Evolutionary conservation across 352 stramenopile genomes (phyloP), one percentile per base, ranked within the genome.

Genomic region (Phytophthora crassamura): DNA sequence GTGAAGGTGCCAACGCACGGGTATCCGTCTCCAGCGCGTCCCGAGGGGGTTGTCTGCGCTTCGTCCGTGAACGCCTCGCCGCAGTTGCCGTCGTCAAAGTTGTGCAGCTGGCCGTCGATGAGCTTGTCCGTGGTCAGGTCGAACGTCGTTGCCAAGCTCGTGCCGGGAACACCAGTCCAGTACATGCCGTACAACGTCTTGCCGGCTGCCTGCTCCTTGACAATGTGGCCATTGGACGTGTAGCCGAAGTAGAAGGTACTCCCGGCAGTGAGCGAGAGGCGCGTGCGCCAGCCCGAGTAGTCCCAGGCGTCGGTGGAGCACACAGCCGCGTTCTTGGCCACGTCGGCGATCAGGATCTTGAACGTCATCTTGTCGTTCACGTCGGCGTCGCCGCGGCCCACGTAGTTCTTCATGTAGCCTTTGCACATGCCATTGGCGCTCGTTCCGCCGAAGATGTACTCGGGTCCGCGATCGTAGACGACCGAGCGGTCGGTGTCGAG

Each of bases 21-120:
- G 46, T 80, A 83, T 46, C 78, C 72, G 40, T 88, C 72, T 39
- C 78, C 78, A 36, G 80, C 74, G 30, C 78, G 72, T 30, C 74
- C 76, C 8, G 69, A 77, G 28, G 58, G 67, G 34, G 86, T 74
- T 8, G 52, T 78, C 8, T 75, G 69, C 0, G 73, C 67, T 58
- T 74, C 56, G 11, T 89, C 74, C 3, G 55, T 73, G 51, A 58
- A 87, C 20, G 69, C 72, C 50, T 86, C 70, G 18, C 80, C 82
- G 25, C 80, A 90, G 47, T 88, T 89, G 5, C 75, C 75, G 41
- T 90, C 82, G 52, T 91, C 80, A 55, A 88, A 89, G 61, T 90
- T 78, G 45, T 90, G 78, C 3, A 89, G 64, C 45, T 82, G 58
- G n/a, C 77, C 79, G 48, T 89, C 80, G 41, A 91, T 72, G 46